Evolutionary conservation across 805 yeast genomes (phyloP), one percentile per base, ranked within the genome.

Genomic region (Trichomonascus vanleenenianus): DNA sequence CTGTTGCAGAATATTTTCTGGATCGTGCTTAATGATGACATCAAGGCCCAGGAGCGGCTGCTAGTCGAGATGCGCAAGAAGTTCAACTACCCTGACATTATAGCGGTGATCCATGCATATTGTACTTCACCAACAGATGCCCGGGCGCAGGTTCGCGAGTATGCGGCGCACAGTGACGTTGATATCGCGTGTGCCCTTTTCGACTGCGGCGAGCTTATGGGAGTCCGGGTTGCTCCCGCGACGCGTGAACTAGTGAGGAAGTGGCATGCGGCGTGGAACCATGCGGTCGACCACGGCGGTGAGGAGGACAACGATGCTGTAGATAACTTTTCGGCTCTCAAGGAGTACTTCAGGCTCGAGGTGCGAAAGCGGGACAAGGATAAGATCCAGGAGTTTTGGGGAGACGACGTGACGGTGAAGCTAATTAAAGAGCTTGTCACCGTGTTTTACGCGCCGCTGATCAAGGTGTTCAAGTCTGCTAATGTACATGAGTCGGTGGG

Each of bases 401-500:
- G 78, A 39, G 95, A 89, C 55, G 87, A 91, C 0, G 85, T 84
- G 52, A 67, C 94, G 39, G 80, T 88, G n/a, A 72, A 72, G 32
- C 71, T 91, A 36, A 68, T 89, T 47, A 83, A 83, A 52, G 85
- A 85, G 40, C 68, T 87, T 25, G 71, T 93, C 40, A 69, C 85
- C 1, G 68, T 84, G 51, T 79, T 85, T 50, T 85, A 83, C 59
- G 82, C 81, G 50, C 93, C 94, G 1, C 66, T 85, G 59, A 81
- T 85, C 46, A 72, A 72, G 25, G 71, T 85, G 1, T 82, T 85
- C 66, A 76, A 77, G 49, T 72, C 75, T 30, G 85, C 91, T 2
- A 74, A 77, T 46, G 72, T 85, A 48, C 78, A 82, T 50, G 66
- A 77, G 40, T 81, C 85, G 10, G 70, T 85, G 39, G 78, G 76